Conservation (phyloP, 2,329 filamentous ascomycete genomes). For the Albophoma yamanashiensis region DNA sequence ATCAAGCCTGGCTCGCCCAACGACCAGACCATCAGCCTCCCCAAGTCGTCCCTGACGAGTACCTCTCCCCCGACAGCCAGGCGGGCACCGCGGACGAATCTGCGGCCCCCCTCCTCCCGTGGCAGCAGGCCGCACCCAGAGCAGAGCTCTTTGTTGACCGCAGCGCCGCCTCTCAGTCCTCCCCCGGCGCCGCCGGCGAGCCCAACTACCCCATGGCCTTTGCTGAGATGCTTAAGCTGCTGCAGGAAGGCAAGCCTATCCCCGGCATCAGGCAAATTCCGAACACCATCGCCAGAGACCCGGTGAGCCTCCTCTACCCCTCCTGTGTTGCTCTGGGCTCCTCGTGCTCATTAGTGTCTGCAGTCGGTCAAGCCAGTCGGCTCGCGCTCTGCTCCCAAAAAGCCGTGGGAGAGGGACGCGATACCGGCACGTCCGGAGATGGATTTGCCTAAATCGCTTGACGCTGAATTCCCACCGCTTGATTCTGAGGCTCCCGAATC, state of each 20-base stretch:
- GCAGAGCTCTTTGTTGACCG: conserved; percentile 34
- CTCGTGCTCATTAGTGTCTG: background rate
- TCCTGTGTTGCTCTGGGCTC: background rate
- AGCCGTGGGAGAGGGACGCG: conserved; percentile 68
- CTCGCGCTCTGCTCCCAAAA: conserved; percentile 35
- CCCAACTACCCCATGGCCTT: conserved; percentile 76
- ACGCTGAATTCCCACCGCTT: conserved; percentile 24
- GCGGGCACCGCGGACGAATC: conserved; percentile 1
- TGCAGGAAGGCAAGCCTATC: conserved; percentile 71
- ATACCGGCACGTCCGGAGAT: conserved; percentile 7
- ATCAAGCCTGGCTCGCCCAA: conserved; percentile 50
- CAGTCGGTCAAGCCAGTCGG: conserved; percentile 38
- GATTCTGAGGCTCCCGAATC: conserved; percentile 15
- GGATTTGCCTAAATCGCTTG: conserved; percentile 15
- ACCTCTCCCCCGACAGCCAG: conserved; percentile 6
- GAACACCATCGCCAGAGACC: conserved; percentile 61
- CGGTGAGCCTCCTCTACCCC: conserved; percentile 35
- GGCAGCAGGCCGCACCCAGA: conserved; percentile 40
- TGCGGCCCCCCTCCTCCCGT: conserved; percentile 19
- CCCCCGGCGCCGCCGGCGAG: conserved; percentile 23
- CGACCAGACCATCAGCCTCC: conserved; percentile 22
- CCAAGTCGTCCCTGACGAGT: conserved; percentile 24
- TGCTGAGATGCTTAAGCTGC: conserved; percentile 74
- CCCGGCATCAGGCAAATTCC: conserved; percentile 84
- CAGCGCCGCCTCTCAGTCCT: conserved; percentile 12